phyloP scores from a whole-genome alignment of 129 eudicot genomes.

The Artemisia annua region DNA sequence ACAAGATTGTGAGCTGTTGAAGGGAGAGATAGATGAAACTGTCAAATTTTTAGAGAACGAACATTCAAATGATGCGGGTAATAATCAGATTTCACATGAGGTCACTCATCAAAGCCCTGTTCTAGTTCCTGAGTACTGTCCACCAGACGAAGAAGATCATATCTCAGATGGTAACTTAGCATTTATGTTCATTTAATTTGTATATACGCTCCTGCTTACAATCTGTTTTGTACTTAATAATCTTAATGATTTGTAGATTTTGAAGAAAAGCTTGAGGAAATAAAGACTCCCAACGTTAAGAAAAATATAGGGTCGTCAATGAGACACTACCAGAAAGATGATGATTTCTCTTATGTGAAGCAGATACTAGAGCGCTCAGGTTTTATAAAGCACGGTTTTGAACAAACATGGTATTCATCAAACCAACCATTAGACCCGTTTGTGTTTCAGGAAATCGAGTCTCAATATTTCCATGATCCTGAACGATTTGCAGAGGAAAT shows the following conservation, averaged over 20 bases:
- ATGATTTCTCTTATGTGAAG: conserved; percentile 61
- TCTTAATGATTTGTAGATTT: conserved; percentile 25
- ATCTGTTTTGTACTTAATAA: background rate
- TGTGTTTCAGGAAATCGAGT: conserved; percentile 64
- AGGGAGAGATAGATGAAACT: conserved; percentile 18
- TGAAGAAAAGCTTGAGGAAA: conserved; percentile 22
- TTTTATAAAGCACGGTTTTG: conserved; percentile 38
- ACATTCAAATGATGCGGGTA: conserved; percentile 16
- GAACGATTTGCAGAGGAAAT: conserved; percentile 37
- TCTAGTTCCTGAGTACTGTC: conserved; percentile 22
- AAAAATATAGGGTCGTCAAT: conserved; percentile 8
- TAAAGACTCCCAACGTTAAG: conserved; percentile 11
- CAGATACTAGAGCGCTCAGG: conserved; percentile 56
- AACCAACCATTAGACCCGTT: conserved; percentile 56
- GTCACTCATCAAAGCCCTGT: conserved; percentile 10
- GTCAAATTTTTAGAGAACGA: conserved; percentile 23
- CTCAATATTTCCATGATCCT: conserved; percentile 51
- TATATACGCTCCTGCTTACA: background rate
- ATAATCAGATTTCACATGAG: conserved; percentile 18
- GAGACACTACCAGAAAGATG: conserved; percentile 27
- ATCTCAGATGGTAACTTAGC: conserved; percentile 34
- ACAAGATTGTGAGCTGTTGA: conserved; percentile 22
- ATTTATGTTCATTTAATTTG: background rate
- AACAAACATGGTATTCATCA: conserved; percentile 37
- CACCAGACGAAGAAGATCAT: conserved; percentile 25